Percentiles rank a stretch among this genome's conserved stretches.
Evolutionary conservation across 768 basidiomycete genomes (phyloP).

Genomic region (Baorangia bicolor): DNA sequence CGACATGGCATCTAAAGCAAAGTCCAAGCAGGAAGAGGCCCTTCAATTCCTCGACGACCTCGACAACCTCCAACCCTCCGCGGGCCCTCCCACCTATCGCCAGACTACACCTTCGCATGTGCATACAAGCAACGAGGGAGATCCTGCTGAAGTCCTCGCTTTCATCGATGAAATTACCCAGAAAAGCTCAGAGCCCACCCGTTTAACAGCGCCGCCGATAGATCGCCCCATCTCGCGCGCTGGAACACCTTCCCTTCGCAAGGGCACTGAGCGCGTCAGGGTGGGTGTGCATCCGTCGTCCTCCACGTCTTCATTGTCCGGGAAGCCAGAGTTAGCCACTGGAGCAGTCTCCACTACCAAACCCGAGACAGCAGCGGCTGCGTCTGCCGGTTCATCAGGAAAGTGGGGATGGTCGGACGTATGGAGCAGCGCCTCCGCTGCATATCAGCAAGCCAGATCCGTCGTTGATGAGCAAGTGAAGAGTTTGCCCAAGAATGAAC

Average conservation of each 20-base stretch:
- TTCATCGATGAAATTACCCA: constrained; percentile 95
- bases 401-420: constrained; percentile 84
- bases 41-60: constrained; percentile 93
- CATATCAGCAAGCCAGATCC: constrained; percentile 81
- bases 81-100: constrained; percentile 25
- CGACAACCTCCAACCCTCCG: constrained; percentile 67
- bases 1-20: constrained; percentile 47
- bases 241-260: constrained; percentile 68
- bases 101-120: constrained; percentile 19
- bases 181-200: constrained; percentile 80
- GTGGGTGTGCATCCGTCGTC: constrained; percentile 49
- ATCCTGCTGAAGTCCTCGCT: constrained; percentile 81
- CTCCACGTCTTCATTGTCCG: constrained; percentile 43
- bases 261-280: constrained; percentile 75
- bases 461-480: constrained; percentile 95
- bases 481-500: constrained; percentile 80
- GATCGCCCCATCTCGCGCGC: constrained; percentile 62
- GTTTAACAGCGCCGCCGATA: constrained; percentile 50
- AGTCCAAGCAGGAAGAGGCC: constrained; percentile 85
- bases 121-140: constrained; percentile 48
- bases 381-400: constrained; percentile 25
- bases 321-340: constrained; percentile 29
- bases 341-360: constrained; percentile 25
- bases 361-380: constrained; percentile 13
- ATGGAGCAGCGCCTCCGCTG: constrained; percentile 86